A percentile compares a stretch with the other conserved stretches of the same genome.
These are phyloP conservation scores for Didymosphaeria variabile DNA, from an alignment of 2,329 filamentous ascomycete species.

Conservation along the genomic window DNA sequence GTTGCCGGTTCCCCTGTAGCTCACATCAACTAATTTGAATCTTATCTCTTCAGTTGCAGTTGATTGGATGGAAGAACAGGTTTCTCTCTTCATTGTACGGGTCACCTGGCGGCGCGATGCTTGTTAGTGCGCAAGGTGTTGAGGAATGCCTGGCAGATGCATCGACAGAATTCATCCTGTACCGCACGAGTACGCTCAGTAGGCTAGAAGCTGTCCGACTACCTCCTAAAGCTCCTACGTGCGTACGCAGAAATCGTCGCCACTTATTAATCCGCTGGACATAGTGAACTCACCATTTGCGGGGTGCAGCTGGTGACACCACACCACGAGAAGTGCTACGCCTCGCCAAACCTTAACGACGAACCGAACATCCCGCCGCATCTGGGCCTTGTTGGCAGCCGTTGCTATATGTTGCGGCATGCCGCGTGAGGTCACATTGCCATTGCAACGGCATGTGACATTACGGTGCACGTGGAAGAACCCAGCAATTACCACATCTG, in stretches of 20 bases:
- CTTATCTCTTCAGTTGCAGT: neutral
- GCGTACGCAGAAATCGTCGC: neutral
- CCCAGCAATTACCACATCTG: neutral
- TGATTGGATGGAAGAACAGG: neutral
- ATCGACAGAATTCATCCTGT: neutral
- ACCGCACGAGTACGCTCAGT: neutral
- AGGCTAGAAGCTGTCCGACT: neutral
- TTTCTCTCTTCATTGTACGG: too few species aligned
- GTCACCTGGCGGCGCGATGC: neutral
- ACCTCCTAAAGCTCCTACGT: neutral
- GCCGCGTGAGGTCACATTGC: neutral
- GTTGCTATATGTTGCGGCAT: neutral
- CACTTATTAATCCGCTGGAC: neutral
- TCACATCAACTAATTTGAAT: neutral
- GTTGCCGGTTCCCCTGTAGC: neutral
- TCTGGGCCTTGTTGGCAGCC: conserved; percentile 1
- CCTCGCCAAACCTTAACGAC: neutral
- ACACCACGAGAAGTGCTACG: neutral
- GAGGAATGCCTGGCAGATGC: neutral
- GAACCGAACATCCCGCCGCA: neutral
- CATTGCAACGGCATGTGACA: neutral
- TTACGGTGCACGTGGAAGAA: neutral
- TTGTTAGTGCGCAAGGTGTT: neutral
- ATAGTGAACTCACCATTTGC: neutral
- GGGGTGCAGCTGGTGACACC: neutral